A percentile compares a stretch with the other conserved stretches of the same genome.
Evolutionary conservation across 352 stramenopile species (phyloP).

Genomic region (Peronospora belbahrii): DNA sequence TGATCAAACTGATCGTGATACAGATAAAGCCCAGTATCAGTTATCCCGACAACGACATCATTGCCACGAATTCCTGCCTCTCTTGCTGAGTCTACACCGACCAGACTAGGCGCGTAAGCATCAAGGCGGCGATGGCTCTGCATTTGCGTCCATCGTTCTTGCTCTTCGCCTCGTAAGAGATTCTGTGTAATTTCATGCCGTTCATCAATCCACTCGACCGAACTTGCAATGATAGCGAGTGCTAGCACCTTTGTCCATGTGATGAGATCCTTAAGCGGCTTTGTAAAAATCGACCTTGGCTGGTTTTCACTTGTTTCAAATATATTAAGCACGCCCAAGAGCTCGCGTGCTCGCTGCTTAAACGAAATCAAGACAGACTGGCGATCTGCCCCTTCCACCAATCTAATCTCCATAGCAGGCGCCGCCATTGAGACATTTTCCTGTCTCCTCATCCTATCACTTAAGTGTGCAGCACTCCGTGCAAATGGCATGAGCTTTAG

Average conservation of each 20-base stretch:
- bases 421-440: slow-evolving; percentile 11
- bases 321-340: slow-evolving; percentile 55
- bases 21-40: slow-evolving; percentile 72
- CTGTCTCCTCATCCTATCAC: slow-evolving; percentile 16
- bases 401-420: slow-evolving; percentile 53
- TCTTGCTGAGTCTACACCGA: slow-evolving; percentile 58
- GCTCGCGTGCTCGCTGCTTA: slow-evolving; percentile 24
- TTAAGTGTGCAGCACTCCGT: slow-evolving; percentile 37
- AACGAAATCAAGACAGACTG: slow-evolving; percentile 28
- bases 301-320: slow-evolving; percentile 34
- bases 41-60: slow-evolving; percentile 71
- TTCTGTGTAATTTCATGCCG: slow-evolving; percentile 31
- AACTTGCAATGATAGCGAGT: slow-evolving; percentile 34
- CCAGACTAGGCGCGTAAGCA: slow-evolving; percentile 44
- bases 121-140: slow-evolving; percentile 46
- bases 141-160: slow-evolving; percentile 19
- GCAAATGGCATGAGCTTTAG: slow-evolving; percentile 73
- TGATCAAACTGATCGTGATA: slow-evolving; percentile 83
- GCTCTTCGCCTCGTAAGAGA: slow-evolving; percentile 19
- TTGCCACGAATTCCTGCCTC: slow-evolving; percentile 58
- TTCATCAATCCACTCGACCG: slow-evolving; percentile 64
- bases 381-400: slow-evolving; percentile 34
- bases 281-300: slow-evolving; percentile 43
- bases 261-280: slow-evolving; percentile 39
- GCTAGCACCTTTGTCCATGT: slow-evolving; percentile 53